These are phyloP conservation scores for Fraxinus sp. DNA, from an alignment of 305 asterid species.

Conservation along the genomic window DNA sequence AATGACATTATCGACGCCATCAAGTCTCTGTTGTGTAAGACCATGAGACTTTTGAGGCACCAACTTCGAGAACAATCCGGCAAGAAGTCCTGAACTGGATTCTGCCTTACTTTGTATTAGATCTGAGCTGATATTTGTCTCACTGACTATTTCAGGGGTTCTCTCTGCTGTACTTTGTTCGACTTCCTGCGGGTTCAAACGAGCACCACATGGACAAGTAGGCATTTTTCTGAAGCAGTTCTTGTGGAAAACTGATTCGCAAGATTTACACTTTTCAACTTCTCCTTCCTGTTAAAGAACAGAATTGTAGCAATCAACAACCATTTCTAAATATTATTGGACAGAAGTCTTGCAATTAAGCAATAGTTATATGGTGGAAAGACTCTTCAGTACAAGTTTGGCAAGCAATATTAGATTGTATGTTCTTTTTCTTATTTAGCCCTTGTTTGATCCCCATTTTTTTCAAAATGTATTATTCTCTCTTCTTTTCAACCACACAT, in stretches of 20 bases:
- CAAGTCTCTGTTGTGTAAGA: constrained; percentile 35
- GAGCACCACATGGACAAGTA: constrained; percentile 70
- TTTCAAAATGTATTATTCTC: too few relatives aligned
- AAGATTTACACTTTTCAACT: constrained; percentile 69
- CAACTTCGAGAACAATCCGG: constrained; percentile 63
- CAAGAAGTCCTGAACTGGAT: constrained; percentile 50
- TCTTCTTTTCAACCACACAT: too few relatives aligned
- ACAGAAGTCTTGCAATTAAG: neutral
- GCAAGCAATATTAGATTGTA: neutral
- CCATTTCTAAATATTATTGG: neutral
- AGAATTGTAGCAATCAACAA: constrained; percentile 20
- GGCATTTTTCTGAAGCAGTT: constrained; percentile 62
- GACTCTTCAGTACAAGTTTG: neutral
- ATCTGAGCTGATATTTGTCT: constrained; percentile 26
- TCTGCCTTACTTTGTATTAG: constrained; percentile 32
- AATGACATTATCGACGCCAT: constrained; percentile 45
- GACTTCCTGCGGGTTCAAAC: constrained; percentile 36
- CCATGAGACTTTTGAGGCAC: constrained; percentile 40
- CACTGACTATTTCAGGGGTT: constrained; percentile 11
- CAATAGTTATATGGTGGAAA: neutral
- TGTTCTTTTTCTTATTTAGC: neutral
- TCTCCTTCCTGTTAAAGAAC: constrained; percentile 68
- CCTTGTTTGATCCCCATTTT: too few relatives aligned
- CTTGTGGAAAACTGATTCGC: constrained; percentile 72
- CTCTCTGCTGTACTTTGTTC: constrained; percentile 29